phyloP scores from a whole-genome alignment of 2,329 filamentous ascomycete genomes.

The Neonectria faginata region DNA sequence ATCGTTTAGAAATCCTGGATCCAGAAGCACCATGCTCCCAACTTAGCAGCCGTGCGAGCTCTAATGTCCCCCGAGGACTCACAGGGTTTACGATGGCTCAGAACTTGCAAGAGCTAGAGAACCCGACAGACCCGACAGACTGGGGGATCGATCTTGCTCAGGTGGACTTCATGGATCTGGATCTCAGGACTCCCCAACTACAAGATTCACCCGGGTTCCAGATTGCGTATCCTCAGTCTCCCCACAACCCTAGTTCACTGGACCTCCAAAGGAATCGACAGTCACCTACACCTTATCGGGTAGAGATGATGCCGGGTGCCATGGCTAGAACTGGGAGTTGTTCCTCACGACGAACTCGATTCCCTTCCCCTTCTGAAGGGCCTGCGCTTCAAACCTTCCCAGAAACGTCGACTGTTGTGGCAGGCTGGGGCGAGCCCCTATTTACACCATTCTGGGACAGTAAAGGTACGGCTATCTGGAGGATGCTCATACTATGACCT shows the following conservation, averaged over 20 bases:
- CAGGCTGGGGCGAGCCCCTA: not conserved
- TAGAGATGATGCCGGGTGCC: too few species aligned
- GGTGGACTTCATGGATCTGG: not conserved
- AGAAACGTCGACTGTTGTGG: not conserved
- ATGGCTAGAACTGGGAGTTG: too few species aligned
- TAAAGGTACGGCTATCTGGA: not conserved
- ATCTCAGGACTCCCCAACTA: not conserved
- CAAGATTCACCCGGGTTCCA: not conserved
- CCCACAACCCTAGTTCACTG: not conserved
- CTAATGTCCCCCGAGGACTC: not conserved
- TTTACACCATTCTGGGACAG: not conserved
- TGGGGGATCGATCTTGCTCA: not conserved
- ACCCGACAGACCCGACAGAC: not conserved
- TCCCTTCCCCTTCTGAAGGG: not conserved
- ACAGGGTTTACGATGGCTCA: not conserved
- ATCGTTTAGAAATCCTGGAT: not conserved
- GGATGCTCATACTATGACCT: not conserved
- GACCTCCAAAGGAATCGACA: too few species aligned
- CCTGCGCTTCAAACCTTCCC: not conserved
- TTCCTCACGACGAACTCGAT: too few species aligned
- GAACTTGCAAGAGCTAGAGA: not conserved
- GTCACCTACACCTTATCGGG: too few species aligned
- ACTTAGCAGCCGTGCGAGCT: too few species aligned
- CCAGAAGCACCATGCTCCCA: not conserved
- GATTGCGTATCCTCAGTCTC: not conserved